phyloP scores from a whole-genome alignment of 2,329 filamentous ascomycete species.

The Aspergillus viridinutans region DNA sequence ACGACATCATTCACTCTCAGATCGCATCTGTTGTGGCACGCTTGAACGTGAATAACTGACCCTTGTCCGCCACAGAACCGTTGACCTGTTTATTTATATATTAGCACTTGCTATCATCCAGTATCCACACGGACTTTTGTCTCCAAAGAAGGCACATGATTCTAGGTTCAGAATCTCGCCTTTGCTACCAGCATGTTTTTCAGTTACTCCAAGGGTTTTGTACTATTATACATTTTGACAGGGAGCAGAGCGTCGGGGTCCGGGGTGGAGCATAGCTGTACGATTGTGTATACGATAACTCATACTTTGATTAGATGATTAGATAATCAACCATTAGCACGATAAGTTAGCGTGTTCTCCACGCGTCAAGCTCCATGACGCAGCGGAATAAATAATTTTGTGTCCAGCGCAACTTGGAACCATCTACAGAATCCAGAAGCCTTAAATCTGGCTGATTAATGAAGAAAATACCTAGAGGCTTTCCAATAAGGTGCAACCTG shows the following conservation, averaged over 20 bases:
- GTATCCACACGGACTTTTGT: neutral
- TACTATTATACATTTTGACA: neutral
- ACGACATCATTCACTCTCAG: neutral
- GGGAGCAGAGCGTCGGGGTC: neutral
- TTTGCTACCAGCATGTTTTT: neutral
- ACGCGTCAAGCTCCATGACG: conserved; percentile 31
- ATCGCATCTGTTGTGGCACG: neutral
- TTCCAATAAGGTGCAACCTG: neutral
- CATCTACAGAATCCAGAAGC: neutral
- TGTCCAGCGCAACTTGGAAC: neutral
- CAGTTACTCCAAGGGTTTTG: neutral
- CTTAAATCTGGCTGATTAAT: neutral
- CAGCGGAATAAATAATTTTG: conserved; percentile 1
- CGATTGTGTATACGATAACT: neutral
- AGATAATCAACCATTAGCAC: conserved; percentile 13
- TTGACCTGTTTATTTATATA: neutral
- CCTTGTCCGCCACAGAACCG: neutral
- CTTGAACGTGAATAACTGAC: neutral
- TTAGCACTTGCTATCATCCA: neutral
- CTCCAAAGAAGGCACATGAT: neutral
- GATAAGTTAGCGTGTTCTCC: conserved; percentile 18
- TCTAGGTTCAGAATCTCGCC: neutral
- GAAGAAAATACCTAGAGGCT: neutral
- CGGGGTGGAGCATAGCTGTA: neutral
- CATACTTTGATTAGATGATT: conserved; percentile 6